These are phyloP conservation scores for Thalassiosira mediterranea DNA, from an alignment of 352 stramenopile genomes.

Conservation along the genomic window DNA sequence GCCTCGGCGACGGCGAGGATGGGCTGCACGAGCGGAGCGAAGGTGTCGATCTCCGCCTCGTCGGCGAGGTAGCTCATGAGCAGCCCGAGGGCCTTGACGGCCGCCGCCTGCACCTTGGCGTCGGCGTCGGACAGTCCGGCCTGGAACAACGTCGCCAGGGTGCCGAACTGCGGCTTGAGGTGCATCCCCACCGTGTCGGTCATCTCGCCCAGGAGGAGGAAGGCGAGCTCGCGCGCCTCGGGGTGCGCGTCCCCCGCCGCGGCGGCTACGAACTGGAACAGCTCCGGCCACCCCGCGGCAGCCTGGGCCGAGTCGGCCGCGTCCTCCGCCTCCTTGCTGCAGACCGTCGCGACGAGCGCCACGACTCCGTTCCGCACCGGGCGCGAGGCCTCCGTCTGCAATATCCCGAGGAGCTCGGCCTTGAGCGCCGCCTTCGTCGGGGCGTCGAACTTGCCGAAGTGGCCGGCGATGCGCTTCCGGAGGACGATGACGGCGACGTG, in stretches of 20 bases:
- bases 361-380: constrained; percentile 83
- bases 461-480: constrained; percentile 92
- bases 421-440: constrained; percentile 87
- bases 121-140: constrained; percentile 58
- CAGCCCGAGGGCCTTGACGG: constrained; percentile 79
- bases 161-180: constrained; percentile 70
- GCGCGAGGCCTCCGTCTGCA: constrained; percentile 88
- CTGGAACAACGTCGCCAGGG: constrained; percentile 70
- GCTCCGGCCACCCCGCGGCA: constrained; percentile 89
- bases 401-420: constrained; percentile 87
- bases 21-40: constrained; percentile 75
- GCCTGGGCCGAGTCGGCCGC: constrained; percentile 25
- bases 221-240: constrained; percentile 89
- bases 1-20: constrained; percentile 81
- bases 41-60: constrained; percentile 77
- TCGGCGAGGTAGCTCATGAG: constrained; percentile 79
- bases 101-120: constrained; percentile 73
- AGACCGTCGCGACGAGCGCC: constrained; percentile 66
- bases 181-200: constrained; percentile 90
- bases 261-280: constrained; percentile 93
- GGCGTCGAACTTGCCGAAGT: constrained; percentile 90
- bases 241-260: constrained; percentile 85
- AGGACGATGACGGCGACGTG: constrained; percentile 92
- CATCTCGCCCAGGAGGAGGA: constrained; percentile 92
- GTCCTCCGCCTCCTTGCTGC: constrained; percentile 56